Conservation (phyloP, 2,329 filamentous ascomycete genomes). For the Fusarium tanahbumbuense region DNA sequence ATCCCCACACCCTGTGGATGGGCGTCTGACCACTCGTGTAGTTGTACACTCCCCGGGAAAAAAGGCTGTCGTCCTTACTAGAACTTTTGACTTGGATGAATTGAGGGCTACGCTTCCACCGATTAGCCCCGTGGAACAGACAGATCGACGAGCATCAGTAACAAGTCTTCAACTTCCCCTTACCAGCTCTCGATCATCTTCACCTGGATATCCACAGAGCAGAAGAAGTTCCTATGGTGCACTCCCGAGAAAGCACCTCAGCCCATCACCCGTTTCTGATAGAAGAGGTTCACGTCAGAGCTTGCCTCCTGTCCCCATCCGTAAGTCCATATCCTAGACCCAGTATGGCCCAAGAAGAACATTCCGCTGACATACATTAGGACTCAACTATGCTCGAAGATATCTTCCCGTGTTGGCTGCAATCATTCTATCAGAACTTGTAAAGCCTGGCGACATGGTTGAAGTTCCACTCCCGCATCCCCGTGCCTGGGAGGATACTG, state of each 20-base stretch:
- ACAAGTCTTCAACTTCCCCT: conserved; percentile 18
- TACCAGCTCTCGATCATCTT: conserved; percentile 11
- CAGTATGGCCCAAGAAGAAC: not conserved
- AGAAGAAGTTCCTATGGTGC: conserved; percentile 34
- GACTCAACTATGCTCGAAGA: conserved; percentile 48
- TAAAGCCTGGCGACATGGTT: conserved; percentile 64
- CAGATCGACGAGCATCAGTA: conserved; percentile 31
- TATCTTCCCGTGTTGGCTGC: conserved; percentile 65
- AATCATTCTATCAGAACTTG: conserved; percentile 65
- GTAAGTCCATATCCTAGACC: conserved; percentile 29
- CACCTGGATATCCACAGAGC: conserved; percentile 7
- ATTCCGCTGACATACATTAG: conserved; percentile 36
- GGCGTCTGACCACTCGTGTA: conserved; percentile 44
- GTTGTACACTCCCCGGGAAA: conserved; percentile 51
- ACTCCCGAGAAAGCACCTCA: not conserved
- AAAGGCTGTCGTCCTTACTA: conserved; percentile 61
- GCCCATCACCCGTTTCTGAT: not conserved
- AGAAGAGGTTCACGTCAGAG: conserved; percentile 28
- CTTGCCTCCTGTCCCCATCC: conserved; percentile 36
- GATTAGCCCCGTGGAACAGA: conserved; percentile 36
- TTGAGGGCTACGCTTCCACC: conserved; percentile 60
- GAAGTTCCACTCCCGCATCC: conserved; percentile 69
- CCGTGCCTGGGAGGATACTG: conserved; percentile 65
- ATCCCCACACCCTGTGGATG: conserved; percentile 32
- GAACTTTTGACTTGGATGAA: conserved; percentile 62